These are phyloP conservation scores for Rhizoclosmatium sp. DNA, from an alignment of 192 early-diverging fungal species.

Conservation along the genomic window DNA sequence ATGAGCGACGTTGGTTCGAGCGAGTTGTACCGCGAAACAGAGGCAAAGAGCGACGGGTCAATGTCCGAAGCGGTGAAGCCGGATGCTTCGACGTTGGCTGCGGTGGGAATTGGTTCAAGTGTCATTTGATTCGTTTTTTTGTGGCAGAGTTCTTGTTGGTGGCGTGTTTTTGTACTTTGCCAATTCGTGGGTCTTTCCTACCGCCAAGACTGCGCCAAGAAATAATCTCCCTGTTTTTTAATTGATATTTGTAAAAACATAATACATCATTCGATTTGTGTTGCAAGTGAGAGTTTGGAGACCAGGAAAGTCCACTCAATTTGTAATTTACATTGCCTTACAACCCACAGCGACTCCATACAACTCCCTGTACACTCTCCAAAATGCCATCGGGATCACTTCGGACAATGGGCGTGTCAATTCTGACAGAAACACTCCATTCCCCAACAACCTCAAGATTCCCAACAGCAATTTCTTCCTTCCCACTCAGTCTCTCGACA, in stretches of 20 bases:
- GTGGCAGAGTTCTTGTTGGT: too few relatives aligned
- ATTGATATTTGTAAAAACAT: too few relatives aligned
- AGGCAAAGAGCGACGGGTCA: not conserved
- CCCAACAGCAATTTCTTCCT: not conserved
- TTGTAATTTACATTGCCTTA: too few relatives aligned
- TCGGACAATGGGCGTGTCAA: slow-evolving; percentile 54
- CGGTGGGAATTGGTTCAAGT: too few relatives aligned
- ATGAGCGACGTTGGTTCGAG: not conserved
- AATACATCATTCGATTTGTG: too few relatives aligned
- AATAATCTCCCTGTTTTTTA: too few relatives aligned
- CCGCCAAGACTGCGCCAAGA: too few relatives aligned
- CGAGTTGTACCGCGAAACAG: not conserved
- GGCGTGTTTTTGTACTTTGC: too few relatives aligned
- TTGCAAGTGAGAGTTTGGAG: too few relatives aligned
- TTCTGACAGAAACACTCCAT: slow-evolving; percentile 56
- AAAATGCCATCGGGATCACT: slow-evolving; percentile 50
- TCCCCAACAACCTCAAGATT: slow-evolving; percentile 29
- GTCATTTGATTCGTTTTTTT: too few relatives aligned
- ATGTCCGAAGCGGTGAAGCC: slow-evolving; percentile 1
- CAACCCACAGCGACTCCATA: not conserved
- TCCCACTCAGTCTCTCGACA: slow-evolving; percentile 39
- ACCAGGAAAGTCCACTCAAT: too few relatives aligned
- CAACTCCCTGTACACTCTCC: slow-evolving; percentile 50
- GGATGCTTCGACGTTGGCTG: not conserved
- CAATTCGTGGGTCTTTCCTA: too few relatives aligned